phyloP scores from a whole-genome alignment of 805 yeast genomes.

The Candida arabinofermentans region DNA sequence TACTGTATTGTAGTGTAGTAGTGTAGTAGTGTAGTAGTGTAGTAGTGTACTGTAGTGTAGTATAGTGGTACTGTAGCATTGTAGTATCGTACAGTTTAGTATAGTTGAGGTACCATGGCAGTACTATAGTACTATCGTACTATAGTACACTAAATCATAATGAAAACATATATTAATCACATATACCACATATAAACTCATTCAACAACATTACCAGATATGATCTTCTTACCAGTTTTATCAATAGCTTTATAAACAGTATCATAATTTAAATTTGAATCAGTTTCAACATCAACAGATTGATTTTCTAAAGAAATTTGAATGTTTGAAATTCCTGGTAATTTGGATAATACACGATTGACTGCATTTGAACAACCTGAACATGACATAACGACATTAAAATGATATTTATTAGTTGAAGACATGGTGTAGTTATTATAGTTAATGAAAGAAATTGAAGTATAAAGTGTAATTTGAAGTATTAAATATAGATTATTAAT shows the following conservation, averaged over 20 bases:
- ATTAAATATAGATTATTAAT: too few relatives aligned
- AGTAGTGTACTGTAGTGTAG: too few relatives aligned
- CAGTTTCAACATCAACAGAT: conserved; percentile 72
- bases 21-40: too few relatives aligned
- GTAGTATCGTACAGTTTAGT: too few relatives aligned
- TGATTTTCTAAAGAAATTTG: conserved; percentile 79
- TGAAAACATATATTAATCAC: not conserved
- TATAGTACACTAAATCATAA: too few relatives aligned
- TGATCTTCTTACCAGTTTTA: conserved; percentile 87
- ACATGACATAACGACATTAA: conserved; percentile 82
- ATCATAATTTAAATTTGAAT: conserved; percentile 56
- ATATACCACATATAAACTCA: too few relatives aligned
- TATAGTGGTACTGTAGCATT: too few relatives aligned
- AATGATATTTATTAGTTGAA: conserved; percentile 55
- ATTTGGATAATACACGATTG: conserved; percentile 62
- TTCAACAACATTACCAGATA: conserved; percentile 54
- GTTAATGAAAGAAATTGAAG: too few relatives aligned
- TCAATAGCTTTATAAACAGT: conserved; percentile 74
- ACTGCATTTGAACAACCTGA: conserved; percentile 88
- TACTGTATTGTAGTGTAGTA: too few relatives aligned
- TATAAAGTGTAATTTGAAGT: too few relatives aligned
- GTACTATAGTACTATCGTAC: too few relatives aligned
- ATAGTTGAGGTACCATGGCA: too few relatives aligned
- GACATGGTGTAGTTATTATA: conserved; percentile 15
- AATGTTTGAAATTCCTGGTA: conserved; percentile 69